Evolutionary conservation across 352 stramenopile species (phyloP).

Genomic region (Globisporangium barbulae): DNA sequence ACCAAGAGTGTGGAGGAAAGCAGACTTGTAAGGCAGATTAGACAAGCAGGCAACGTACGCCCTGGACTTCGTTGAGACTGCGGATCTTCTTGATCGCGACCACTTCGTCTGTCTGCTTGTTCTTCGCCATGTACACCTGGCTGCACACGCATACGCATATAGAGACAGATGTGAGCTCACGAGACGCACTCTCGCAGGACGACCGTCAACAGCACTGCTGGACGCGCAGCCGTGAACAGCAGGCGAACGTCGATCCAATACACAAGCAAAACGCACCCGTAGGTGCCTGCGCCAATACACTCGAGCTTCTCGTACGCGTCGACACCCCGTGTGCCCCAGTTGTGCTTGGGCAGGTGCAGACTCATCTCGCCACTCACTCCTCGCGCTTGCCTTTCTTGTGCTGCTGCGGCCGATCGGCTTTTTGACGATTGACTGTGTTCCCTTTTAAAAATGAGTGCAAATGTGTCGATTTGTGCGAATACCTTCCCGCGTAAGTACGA

Average conservation of each 20-base stretch:
- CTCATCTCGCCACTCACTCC: slow-evolving; percentile 41
- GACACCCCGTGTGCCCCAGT: slow-evolving; percentile 81
- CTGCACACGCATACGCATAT: slow-evolving; percentile 22
- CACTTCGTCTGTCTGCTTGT: slow-evolving; percentile 80
- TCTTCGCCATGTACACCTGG: slow-evolving; percentile 88
- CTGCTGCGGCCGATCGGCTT: not conserved
- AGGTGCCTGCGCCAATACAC: slow-evolving; percentile 88
- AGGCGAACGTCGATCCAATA: not conserved
- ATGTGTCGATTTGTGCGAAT: not conserved
- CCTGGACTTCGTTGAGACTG: slow-evolving; percentile 88
- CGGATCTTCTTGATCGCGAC: slow-evolving; percentile 92
- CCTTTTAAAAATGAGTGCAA: not conserved
- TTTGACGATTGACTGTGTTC: not conserved
- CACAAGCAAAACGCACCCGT: slow-evolving; percentile 45
- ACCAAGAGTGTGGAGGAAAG: not conserved
- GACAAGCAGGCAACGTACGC: slow-evolving; percentile 36
- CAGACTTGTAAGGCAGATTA: too few relatives aligned
- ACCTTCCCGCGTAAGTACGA: not conserved
- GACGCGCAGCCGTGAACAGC: not conserved
- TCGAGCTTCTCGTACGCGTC: slow-evolving; percentile 89
- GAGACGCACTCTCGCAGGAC: not conserved
- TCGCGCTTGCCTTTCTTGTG: not conserved
- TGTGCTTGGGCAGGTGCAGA: slow-evolving; percentile 80
- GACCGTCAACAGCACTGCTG: not conserved
- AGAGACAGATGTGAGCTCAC: not conserved